Base-by-base conservation (phyloP, 495 filamentous ascomycete species). In the Penicillium macrosclerotiorum region DNA sequence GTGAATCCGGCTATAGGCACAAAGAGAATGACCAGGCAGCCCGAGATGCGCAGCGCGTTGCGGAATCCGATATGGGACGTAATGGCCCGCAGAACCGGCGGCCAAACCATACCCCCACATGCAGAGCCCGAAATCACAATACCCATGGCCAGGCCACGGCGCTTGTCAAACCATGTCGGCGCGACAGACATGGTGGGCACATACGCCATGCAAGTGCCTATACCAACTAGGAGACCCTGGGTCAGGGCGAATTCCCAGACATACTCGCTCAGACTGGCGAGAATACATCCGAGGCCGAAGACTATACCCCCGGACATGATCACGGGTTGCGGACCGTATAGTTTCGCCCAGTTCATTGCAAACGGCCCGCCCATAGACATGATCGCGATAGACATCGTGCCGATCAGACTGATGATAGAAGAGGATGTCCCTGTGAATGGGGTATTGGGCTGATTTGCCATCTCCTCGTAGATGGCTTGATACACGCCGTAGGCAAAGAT, bases 201-300 rank as follows among this genome's bases (percentile, higher is more conserved):
- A 35, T 71, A 65, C 6, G 78, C 62, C 46, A 83, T 59, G 11
- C 69, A 69, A 16, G 68, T 73, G 9, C 65, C 64, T 3, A 75
- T 45, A 0, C 80, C 80, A 1, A 73, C 62, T 2, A 84, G 63
- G 3, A 85, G 46, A 13, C 78, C 79, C 54, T 85, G 82, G 1
- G 74, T 73, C 7, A 86, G 68, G 48, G 78, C 69, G 53, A 85
- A 78, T 33, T 85, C 78, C 66, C 71, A 84, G 55, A 80, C 78
- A 26, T 68, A 49, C 27, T 60, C 68, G 51, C 79, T 81, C 1
- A 84, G 54, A 38, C 71, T 77, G 4, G 67, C 68, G 61, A 84
- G 73, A 67, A 85, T 79, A 16, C 58, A 65, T 7, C 63, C 61
- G 2, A 72, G 49, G 12, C 55, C 64, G 24, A 70, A 64, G 11